phyloP scores from a whole-genome alignment of 2,329 filamentous ascomycete species.

The Monosporascus sp. region DNA sequence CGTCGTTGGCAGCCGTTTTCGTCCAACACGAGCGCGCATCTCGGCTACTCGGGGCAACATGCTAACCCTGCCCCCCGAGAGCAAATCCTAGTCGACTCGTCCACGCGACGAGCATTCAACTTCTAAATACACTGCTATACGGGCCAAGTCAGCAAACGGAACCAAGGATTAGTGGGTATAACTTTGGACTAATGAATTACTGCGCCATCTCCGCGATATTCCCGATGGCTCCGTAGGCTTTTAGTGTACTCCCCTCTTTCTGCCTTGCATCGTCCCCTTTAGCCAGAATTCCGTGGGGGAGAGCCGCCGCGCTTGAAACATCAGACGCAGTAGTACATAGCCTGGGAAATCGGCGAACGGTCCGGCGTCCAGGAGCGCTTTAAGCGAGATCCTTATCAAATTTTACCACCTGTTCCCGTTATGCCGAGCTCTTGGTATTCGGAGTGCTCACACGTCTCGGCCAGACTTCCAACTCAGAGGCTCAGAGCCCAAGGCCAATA shows the following conservation, averaged over 20 bases:
- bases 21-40: neutral
- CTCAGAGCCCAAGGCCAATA: neutral
- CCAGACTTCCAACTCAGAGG: neutral
- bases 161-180: neutral
- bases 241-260: conserved; percentile 1
- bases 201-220: neutral
- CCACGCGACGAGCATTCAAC: neutral
- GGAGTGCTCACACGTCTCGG: neutral
- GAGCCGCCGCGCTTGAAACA: conserved; percentile 13
- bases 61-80: neutral
- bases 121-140: too few relatives aligned
- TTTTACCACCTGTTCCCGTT: neutral
- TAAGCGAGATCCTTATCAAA: conserved; percentile 17
- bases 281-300: conserved; percentile 30
- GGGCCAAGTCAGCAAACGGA: too few relatives aligned
- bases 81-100: neutral
- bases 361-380: conserved; percentile 23
- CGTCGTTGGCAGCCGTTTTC: neutral
- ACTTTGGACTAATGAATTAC: neutral
- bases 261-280: conserved; percentile 34
- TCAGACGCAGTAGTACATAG: conserved; percentile 17
- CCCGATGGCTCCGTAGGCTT: neutral
- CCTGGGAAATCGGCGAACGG: conserved; percentile 34
- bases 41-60: neutral
- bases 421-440: neutral